Conservation (phyloP, 225 moss, liverwort and hornwort species). For the Marchantia polymorpha region DNA sequence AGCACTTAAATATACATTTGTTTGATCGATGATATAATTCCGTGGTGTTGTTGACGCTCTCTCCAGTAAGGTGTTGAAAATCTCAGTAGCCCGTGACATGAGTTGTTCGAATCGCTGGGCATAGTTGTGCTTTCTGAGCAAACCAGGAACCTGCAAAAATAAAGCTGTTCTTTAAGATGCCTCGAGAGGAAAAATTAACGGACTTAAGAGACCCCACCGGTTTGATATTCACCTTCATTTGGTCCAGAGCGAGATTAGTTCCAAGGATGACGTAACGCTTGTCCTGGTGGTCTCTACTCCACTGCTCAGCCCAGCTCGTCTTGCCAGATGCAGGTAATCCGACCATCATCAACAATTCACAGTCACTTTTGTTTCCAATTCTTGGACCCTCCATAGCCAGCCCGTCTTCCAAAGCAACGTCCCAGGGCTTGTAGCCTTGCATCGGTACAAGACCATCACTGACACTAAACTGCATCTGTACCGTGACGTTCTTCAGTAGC, state of each 20-base stretch:
- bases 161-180: too few relatives aligned
- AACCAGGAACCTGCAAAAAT: constrained; percentile 45
- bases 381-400: constrained; percentile 47
- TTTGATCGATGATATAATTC: constrained; percentile 59
- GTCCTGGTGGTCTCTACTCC: constrained; percentile 52
- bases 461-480: constrained; percentile 46
- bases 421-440: constrained; percentile 50
- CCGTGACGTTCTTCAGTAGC: constrained; percentile 49
- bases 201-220: too few relatives aligned
- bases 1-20: constrained; percentile 49
- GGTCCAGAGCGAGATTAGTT: constrained; percentile 52
- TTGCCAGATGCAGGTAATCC: constrained; percentile 54
- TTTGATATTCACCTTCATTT: constrained; percentile 46
- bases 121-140: constrained; percentile 52
- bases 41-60: constrained; percentile 44
- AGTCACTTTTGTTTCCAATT: constrained; percentile 40
- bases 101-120: constrained; percentile 51
- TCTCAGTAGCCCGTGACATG: constrained; percentile 47
- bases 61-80: constrained; percentile 54
- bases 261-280: constrained; percentile 55
- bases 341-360: constrained; percentile 57
- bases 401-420: constrained; percentile 47
- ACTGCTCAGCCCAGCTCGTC: constrained; percentile 49
- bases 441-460: constrained; percentile 47
- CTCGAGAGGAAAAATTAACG: too few relatives aligned